Conservation (phyloP, 352 stramenopile genomes). For the Phytophthora pini region DNA sequence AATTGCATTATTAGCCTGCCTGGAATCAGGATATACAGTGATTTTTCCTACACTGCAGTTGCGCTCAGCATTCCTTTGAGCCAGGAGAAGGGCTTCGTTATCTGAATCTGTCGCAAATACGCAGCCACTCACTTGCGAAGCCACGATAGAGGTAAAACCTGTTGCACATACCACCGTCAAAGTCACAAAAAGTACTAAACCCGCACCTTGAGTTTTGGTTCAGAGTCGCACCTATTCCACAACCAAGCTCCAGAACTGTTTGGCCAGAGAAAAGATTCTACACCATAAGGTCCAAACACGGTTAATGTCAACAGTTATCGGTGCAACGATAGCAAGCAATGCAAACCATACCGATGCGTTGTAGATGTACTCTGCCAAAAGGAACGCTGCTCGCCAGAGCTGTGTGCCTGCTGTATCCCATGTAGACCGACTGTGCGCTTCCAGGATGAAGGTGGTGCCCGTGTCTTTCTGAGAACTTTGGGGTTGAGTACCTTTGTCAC, state of each 20-base stretch:
- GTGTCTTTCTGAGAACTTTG: background rate
- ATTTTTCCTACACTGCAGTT: slow-evolving; percentile 32
- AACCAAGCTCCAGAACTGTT: slow-evolving; percentile 61
- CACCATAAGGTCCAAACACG: slow-evolving; percentile 1
- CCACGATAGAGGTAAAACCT: slow-evolving; percentile 58
- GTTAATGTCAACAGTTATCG: background rate
- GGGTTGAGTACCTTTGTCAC: background rate
- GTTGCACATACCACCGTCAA: background rate
- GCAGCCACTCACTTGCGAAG: slow-evolving; percentile 35
- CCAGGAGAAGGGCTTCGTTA: slow-evolving; percentile 40
- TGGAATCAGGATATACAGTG: background rate
- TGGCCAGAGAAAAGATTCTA: slow-evolving; percentile 37
- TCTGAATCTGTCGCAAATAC: slow-evolving; percentile 64
- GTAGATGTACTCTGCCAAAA: slow-evolving; percentile 62
- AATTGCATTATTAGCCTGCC: background rate
- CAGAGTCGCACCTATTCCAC: slow-evolving; percentile 51
- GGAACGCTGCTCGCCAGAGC: slow-evolving; percentile 62
- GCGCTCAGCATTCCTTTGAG: slow-evolving; percentile 40
- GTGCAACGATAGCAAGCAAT: background rate
- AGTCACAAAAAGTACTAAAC: background rate
- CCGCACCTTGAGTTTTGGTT: background rate
- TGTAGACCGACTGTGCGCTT: slow-evolving; percentile 23
- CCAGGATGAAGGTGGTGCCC: slow-evolving; percentile 28
- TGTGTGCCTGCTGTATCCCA: slow-evolving; percentile 51
- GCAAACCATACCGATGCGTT: slow-evolving; percentile 22